Evolutionary conservation across 1,284 basidiomycete genomes (phyloP).

Genomic region (Leccinum laetum): DNA sequence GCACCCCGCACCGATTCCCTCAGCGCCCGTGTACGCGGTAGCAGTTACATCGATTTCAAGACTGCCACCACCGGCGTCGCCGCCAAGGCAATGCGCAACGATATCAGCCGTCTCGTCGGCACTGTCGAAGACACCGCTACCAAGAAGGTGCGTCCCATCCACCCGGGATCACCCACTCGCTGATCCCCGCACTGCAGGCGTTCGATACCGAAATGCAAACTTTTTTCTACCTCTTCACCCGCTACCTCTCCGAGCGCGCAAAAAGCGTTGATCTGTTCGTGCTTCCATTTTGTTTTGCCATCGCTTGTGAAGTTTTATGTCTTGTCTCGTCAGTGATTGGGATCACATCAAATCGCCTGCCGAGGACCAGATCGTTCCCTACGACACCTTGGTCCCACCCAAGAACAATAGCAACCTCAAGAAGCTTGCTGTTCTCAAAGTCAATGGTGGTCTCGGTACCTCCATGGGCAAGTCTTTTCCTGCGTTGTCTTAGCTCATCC

Average conservation of each 20-base stretch:
- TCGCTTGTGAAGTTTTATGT: slow-evolving; percentile 10
- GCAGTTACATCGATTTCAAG: slow-evolving; percentile 88
- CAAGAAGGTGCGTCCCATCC: slow-evolving; percentile 67
- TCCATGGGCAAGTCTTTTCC: slow-evolving; percentile 75
- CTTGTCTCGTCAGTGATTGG: slow-evolving; percentile 74
- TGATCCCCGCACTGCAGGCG: slow-evolving; percentile 52
- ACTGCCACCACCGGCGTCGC: slow-evolving; percentile 98
- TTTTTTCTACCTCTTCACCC: slow-evolving; percentile 99
- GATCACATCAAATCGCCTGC: slow-evolving; percentile 97
- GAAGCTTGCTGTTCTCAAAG: slow-evolving; percentile 98
- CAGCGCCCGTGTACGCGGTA: slow-evolving; percentile 66
- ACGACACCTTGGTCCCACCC: slow-evolving; percentile 69
- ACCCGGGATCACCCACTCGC: slow-evolving; percentile 2
- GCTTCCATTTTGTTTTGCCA: slow-evolving; percentile 17
- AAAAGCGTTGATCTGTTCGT: slow-evolving; percentile 94
- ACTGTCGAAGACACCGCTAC: slow-evolving; percentile 78
- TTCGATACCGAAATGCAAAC: slow-evolving; percentile 99
- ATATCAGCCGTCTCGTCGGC: slow-evolving; percentile 91
- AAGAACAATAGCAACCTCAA: slow-evolving; percentile 74
- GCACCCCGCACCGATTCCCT: slow-evolving; percentile 62
- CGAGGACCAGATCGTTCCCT: slow-evolving; percentile 90
- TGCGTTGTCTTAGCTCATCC: background rate
- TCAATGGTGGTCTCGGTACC: slow-evolving; percentile 99
- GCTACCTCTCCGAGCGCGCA: slow-evolving; percentile 95
- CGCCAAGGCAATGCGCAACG: slow-evolving; percentile 98